phyloP scores from a whole-genome alignment of 2,329 filamentous ascomycete genomes.

The Ceratocystis eucalypticola region DNA sequence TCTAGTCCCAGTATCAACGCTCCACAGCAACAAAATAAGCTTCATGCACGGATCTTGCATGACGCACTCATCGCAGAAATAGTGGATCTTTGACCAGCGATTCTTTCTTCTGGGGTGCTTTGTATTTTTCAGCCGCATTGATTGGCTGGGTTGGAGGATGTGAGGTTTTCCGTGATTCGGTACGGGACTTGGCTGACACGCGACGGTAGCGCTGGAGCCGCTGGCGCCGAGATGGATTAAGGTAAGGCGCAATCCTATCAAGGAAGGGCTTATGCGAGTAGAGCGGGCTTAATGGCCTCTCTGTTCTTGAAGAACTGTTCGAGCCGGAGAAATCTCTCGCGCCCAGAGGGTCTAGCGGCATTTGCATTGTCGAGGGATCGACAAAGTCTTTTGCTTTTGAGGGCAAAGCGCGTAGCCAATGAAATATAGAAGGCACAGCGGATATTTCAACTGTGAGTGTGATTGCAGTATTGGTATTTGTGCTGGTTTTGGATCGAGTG shows the following conservation, averaged over 20 bases:
- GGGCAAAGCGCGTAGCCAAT: background rate
- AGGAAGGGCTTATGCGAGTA: background rate
- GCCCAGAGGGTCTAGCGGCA: background rate
- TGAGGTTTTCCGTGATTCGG: background rate
- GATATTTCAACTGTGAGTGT: background rate
- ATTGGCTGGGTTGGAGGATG: background rate
- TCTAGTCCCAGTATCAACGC: background rate
- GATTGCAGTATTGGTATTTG: background rate
- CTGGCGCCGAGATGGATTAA: background rate
- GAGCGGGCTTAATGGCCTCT: background rate
- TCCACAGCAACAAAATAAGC: background rate
- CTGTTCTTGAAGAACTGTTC: background rate
- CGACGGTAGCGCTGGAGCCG: background rate
- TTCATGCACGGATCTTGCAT: background rate
- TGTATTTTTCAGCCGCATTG: conserved; percentile 5
- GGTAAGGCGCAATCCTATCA: background rate
- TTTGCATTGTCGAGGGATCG: background rate
- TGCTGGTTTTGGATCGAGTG: background rate
- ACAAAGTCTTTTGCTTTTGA: background rate
- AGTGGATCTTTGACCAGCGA: conserved; percentile 5
- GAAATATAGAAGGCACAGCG: background rate
- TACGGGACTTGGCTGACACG: background rate
- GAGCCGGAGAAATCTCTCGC: background rate
- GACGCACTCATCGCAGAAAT: background rate
- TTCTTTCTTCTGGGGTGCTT: background rate